Evolutionary conservation across 2,329 filamentous ascomycete genomes (phyloP), one percentile per base, ranked within the genome.

Genomic region (Xylaria polymorpha): DNA sequence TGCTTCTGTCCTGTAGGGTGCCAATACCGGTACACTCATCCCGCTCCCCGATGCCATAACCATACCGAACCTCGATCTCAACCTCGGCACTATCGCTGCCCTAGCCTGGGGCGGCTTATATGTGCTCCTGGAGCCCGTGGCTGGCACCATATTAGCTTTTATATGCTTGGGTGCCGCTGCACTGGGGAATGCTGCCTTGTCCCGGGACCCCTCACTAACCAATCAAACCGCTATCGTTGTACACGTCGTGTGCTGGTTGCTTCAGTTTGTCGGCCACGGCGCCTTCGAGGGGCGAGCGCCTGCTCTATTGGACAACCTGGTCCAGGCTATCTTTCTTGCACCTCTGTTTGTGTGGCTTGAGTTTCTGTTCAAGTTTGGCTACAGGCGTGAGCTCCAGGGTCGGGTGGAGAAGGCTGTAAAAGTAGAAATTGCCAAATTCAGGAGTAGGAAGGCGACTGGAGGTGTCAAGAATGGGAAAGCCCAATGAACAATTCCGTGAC

Each of bases 281-380:
- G 89, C 87, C 60, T 98, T 94, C 75, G 96, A 98, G 81, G 90
- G 92, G 22, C 89, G 95, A 61, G 93, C 94, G 2, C 96, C 95
- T 8, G 95, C 94, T 4, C 83, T 98, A 72, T 83, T 98, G 57
- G 94, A 98, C 82, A 98, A 98, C 77, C 82, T 98, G 50, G 86
- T 97, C 57, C 96, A 98, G 82, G 94, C 96, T 35, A 81, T 98
- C 72, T 95, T 98, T 77, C 86, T 98, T 29, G 96, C 96, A 0
- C 96, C 96, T 9, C 91, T 99, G 77, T 99, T 98, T 76, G 95
- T 98, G 67, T 99, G 96, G 93, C 91, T 99, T 75, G 94, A 98
- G 83, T 83, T 97, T 29, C 86, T 99, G 32, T 99, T 99, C 84
- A 90, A 86, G 76, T 88, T 97, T 60, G 96, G 96, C 58, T 99